Evolutionary conservation across 176 grass and related monocot genomes (phyloP).

Genomic region (Thinopyrum elongatum): DNA sequence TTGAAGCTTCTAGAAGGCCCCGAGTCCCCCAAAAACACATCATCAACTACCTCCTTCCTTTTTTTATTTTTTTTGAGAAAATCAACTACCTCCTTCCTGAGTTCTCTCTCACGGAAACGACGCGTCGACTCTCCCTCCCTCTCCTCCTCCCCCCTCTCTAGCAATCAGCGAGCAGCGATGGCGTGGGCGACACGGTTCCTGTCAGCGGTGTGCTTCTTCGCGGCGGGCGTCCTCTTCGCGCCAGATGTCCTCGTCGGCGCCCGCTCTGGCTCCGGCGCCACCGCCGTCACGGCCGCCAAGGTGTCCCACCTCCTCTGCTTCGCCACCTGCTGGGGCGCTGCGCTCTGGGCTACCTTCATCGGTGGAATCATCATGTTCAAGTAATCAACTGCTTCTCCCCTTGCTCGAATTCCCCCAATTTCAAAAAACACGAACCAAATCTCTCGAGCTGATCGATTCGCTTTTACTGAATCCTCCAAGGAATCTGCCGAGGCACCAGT

Average conservation of each 20-base stretch:
- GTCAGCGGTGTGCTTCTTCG: constrained; percentile 79
- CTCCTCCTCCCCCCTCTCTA: background rate
- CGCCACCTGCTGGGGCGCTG: constrained; percentile 79
- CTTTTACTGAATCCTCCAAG: constrained; percentile 28
- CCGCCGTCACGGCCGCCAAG: constrained; percentile 61
- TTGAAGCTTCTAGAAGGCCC: background rate
- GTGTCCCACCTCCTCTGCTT: constrained; percentile 88
- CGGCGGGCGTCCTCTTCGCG: constrained; percentile 76
- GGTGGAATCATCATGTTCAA: constrained; percentile 99
- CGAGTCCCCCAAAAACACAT: background rate
- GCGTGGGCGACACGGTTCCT: constrained; percentile 81
- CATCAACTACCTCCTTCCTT: background rate
- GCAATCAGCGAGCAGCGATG: constrained; percentile 48
- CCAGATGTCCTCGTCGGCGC: constrained; percentile 59
- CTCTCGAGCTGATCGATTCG: background rate
- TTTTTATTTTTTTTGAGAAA: too few species aligned
- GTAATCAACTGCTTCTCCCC: constrained; percentile 29
- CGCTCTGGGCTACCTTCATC: constrained; percentile 98
- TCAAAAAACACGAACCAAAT: background rate
- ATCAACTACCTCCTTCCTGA: background rate
- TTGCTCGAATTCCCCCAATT: background rate
- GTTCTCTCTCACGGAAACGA: background rate
- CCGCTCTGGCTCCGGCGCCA: constrained; percentile 36
- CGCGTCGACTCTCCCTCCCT: background rate
- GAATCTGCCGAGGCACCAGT: constrained; percentile 93